Conservation (phyloP, 345 rosid genomes). For the Schrenkiella parvula region DNA sequence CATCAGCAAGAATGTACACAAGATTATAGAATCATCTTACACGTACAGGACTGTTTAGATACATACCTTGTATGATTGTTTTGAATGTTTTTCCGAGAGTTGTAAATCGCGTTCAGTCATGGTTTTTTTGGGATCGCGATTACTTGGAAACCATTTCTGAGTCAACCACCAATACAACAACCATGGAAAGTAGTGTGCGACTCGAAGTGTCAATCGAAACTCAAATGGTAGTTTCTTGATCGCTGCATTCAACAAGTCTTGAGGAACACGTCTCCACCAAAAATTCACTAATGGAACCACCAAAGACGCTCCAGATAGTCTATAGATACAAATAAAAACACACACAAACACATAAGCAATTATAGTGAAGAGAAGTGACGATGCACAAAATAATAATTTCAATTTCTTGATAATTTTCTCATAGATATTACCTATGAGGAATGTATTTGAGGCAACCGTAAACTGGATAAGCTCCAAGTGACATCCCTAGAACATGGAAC, state of each 20-base stretch:
- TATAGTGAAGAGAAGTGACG: too few species aligned
- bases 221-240: conserved; percentile 34
- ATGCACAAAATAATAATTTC: too few species aligned
- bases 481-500: conserved; percentile 69
- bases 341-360: too few species aligned
- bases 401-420: neutral
- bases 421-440: conserved; percentile 49
- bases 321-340: conserved; percentile 5
- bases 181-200: conserved; percentile 72
- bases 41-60: neutral
- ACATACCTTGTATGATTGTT: conserved; percentile 49
- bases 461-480: conserved; percentile 68
- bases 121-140: conserved; percentile 41
- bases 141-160: conserved; percentile 72
- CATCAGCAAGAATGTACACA: neutral
- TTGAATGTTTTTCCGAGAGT: conserved; percentile 32
- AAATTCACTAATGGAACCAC: conserved; percentile 69
- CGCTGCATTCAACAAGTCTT: conserved; percentile 33
- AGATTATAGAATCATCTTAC: neutral
- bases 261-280: conserved; percentile 81
- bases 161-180: conserved; percentile 85
- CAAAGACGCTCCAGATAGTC: conserved; percentile 61
- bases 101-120: conserved; percentile 41
- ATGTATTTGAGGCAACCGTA: conserved; percentile 75
- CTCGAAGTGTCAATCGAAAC: conserved; percentile 45